These are phyloP conservation scores for Aspergillus aculeatus DNA, from an alignment of 2,329 filamentous ascomycete genomes.

Conservation along the genomic window DNA sequence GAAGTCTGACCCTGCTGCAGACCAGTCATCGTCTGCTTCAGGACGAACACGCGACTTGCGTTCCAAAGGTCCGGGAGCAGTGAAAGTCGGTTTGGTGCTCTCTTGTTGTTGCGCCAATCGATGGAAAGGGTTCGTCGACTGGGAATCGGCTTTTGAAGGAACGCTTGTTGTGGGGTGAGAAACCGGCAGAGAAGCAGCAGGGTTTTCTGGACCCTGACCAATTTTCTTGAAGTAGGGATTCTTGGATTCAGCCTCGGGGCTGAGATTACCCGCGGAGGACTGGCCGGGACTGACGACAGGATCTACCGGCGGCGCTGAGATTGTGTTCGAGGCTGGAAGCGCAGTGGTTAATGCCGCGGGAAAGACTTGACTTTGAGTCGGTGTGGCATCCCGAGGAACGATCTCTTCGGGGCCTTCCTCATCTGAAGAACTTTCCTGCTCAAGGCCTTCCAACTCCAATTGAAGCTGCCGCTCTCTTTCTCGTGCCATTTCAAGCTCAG, in stretches of 20 bases:
- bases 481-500: slow-evolving; percentile 86
- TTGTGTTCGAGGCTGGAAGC: slow-evolving; percentile 24
- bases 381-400: slow-evolving; percentile 60
- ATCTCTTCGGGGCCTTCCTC: slow-evolving; percentile 75
- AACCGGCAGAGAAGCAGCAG: slow-evolving; percentile 48
- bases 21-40: slow-evolving; percentile 75
- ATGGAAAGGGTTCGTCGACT: slow-evolving; percentile 95
- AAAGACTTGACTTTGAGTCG: slow-evolving; percentile 57
- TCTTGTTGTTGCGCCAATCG: slow-evolving; percentile 70
- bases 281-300: slow-evolving; percentile 51
- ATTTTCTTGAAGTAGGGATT: slow-evolving; percentile 95
- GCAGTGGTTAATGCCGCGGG: slow-evolving; percentile 34
- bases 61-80: slow-evolving; percentile 48
- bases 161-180: slow-evolving; percentile 36
- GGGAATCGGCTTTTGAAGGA: slow-evolving; percentile 48
- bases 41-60: slow-evolving; percentile 56
- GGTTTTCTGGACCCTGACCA: slow-evolving; percentile 63
- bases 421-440: slow-evolving; percentile 74
- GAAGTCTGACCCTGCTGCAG: slow-evolving; percentile 71
- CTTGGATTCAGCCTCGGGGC: slow-evolving; percentile 73
- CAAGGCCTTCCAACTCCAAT: slow-evolving; percentile 76
- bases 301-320: slow-evolving; percentile 44
- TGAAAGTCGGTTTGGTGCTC: slow-evolving; percentile 51
- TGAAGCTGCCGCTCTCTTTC: slow-evolving; percentile 88
- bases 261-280: slow-evolving; percentile 52